These are phyloP conservation scores for Liquidambar formosana DNA, from an alignment of 164 flowering plant genomes.

Conservation along the genomic window DNA sequence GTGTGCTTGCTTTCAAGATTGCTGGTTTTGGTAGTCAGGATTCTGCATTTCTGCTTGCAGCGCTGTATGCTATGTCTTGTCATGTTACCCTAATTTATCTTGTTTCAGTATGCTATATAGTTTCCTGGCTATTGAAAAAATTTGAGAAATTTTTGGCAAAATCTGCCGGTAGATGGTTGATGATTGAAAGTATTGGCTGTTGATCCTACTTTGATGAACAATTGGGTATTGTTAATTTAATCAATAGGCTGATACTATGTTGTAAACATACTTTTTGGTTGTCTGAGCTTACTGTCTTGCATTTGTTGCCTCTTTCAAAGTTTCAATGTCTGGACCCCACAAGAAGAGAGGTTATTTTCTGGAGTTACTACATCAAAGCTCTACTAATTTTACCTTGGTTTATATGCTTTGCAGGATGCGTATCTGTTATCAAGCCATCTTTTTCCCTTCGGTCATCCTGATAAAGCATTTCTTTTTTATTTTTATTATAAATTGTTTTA, in stretches of 20 bases:
- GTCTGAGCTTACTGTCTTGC: background rate
- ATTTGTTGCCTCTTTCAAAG: background rate
- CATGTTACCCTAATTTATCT: conserved; percentile 11
- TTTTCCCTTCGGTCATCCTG: too few relatives aligned
- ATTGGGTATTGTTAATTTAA: conserved; percentile 19
- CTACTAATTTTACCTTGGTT: too few relatives aligned
- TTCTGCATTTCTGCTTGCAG: conserved; percentile 19
- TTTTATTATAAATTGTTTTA: too few relatives aligned
- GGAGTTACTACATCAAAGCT: too few relatives aligned
- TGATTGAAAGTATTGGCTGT: background rate
- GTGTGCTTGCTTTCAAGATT: conserved; percentile 31
- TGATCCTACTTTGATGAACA: conserved; percentile 16
- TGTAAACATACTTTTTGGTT: background rate
- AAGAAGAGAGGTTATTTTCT: too few relatives aligned
- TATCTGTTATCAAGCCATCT: background rate
- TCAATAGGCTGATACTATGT: conserved; percentile 16
- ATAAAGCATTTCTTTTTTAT: too few relatives aligned
- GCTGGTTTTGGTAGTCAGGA: conserved; percentile 22
- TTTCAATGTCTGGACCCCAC: too few relatives aligned
- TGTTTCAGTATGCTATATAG: background rate
- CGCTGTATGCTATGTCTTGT: conserved; percentile 18
- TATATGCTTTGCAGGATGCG: background rate
- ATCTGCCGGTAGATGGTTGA: conserved; percentile 11
- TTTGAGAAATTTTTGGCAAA: conserved; percentile 15
- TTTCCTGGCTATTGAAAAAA: conserved; percentile 11